Percentiles rank a stretch among this genome's conserved stretches.
These are phyloP conservation scores for Globisporangium cystogenes DNA, from an alignment of 352 stramenopile genomes.

Conservation along the genomic window DNA sequence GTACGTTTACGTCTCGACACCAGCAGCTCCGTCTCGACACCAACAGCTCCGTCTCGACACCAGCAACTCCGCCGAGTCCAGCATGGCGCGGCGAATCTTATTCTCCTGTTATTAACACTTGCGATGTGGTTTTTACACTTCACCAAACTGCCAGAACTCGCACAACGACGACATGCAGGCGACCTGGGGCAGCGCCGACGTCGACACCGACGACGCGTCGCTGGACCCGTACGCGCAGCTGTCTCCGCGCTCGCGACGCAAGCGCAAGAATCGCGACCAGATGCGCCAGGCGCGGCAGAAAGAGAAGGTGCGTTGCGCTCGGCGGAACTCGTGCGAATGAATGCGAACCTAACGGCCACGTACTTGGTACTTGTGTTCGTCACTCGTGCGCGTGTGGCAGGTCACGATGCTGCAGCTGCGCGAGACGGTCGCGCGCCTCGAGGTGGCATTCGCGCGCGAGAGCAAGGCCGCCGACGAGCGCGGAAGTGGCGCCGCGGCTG, in stretches of 20 bases:
- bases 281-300: slow-evolving; percentile 43
- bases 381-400: slow-evolving; percentile 3
- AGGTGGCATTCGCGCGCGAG: slow-evolving; percentile 23
- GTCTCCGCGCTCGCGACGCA: slow-evolving; percentile 38
- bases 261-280: slow-evolving; percentile 46
- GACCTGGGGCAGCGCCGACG: neutral
- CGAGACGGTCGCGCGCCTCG: slow-evolving; percentile 37
- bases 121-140: too few relatives aligned
- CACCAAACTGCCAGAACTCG: neutral
- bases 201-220: neutral
- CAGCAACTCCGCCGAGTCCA: too few relatives aligned
- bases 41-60: too few relatives aligned
- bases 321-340: neutral
- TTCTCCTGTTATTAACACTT: neutral
- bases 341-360: neutral
- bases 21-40: too few relatives aligned
- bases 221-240: slow-evolving; percentile 17
- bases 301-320: slow-evolving; percentile 21
- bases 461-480: slow-evolving; percentile 12
- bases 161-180: neutral
- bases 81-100: too few relatives aligned
- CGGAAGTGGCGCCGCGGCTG: neutral
- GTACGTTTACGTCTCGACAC: too few relatives aligned
- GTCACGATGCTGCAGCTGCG: slow-evolving; percentile 44
- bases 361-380: neutral